A percentile compares a stretch with the other conserved stretches of the same genome.
Conservation (phyloP, 371 early-diverging fungal species). For the Lichtheimia hyalospora region DNA sequence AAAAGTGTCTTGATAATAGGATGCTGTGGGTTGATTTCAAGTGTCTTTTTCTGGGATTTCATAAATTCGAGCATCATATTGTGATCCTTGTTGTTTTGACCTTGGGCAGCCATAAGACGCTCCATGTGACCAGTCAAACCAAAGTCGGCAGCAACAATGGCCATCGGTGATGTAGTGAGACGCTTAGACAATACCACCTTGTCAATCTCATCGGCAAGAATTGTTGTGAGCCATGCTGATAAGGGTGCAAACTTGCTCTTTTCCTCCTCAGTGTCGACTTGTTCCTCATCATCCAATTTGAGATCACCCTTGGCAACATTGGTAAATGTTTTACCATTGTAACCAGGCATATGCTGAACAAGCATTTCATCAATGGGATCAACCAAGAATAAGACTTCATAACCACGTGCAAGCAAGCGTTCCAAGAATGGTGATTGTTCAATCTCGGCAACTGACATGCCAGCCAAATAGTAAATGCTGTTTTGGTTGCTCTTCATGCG, state of each 20-base stretch:
- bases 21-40: conserved; percentile 87
- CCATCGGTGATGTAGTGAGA: conserved; percentile 75
- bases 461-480: conserved; percentile 87
- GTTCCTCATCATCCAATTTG: conserved; percentile 72
- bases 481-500: conserved; percentile 89
- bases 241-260: conserved; percentile 67
- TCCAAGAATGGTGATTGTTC: conserved; percentile 87
- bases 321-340: conserved; percentile 78
- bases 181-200: conserved; percentile 74
- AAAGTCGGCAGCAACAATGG: conserved; percentile 69
- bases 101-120: conserved; percentile 75
- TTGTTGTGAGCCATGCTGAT: conserved; percentile 62
- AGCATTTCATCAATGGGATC: conserved; percentile 96
- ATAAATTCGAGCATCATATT: conserved; percentile 58
- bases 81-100: conserved; percentile 47
- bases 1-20: conserved; percentile 62
- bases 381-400: conserved; percentile 87
- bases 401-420: conserved; percentile 79
- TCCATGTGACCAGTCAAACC: conserved; percentile 90
- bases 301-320: conserved; percentile 85
- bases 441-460: conserved; percentile 68
- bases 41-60: conserved; percentile 70
- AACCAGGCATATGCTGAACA: conserved; percentile 68
- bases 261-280: conserved; percentile 43
- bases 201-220: conserved; percentile 70